These are phyloP conservation scores for Fomes fomentarius DNA, from an alignment of 1,284 basidiomycete genomes.

Conservation along the genomic window DNA sequence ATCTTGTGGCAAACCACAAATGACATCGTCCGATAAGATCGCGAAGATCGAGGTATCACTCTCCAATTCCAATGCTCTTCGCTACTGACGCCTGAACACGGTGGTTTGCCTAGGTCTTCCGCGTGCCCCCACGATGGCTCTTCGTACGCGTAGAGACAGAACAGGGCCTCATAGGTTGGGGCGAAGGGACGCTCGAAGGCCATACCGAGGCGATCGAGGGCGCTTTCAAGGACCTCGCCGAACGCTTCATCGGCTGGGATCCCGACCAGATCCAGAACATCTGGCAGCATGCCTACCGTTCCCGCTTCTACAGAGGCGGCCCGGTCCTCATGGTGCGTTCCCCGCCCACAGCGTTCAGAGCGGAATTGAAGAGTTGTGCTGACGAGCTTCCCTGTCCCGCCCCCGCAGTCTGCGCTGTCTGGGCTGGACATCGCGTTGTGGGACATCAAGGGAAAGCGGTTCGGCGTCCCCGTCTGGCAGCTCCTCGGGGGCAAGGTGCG, in stretches of 20 bases:
- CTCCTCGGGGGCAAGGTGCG: constrained; percentile 76
- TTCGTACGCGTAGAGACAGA: constrained; percentile 76
- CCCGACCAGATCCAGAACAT: constrained; percentile 76
- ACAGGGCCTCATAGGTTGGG: constrained; percentile 74
- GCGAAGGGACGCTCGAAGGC: constrained; percentile 67
- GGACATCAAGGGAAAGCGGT: constrained; percentile 83
- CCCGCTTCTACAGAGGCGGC: constrained; percentile 75
- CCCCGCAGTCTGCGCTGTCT: constrained; percentile 52
- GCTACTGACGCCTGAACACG: too few species aligned
- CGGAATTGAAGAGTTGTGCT: neutral
- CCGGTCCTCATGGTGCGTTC: constrained; percentile 67
- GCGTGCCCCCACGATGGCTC: constrained; percentile 76
- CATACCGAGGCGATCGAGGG: constrained; percentile 82
- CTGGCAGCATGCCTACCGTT: constrained; percentile 68
- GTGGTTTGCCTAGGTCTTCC: constrained; percentile 56
- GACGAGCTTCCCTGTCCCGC: constrained; percentile 14
- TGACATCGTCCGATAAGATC: constrained; percentile 22
- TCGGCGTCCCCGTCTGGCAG: constrained; percentile 77
- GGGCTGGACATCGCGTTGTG: constrained; percentile 58
- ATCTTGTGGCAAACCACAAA: too few species aligned
- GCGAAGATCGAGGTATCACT: constrained; percentile 26
- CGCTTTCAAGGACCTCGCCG: constrained; percentile 61
- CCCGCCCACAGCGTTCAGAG: neutral
- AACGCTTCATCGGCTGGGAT: constrained; percentile 69
- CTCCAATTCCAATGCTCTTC: neutral